Percentiles rank a stretch among this genome's conserved stretches.
Evolutionary conservation across 768 basidiomycete genomes (phyloP).

Genomic region (Serpula lacrymans): DNA sequence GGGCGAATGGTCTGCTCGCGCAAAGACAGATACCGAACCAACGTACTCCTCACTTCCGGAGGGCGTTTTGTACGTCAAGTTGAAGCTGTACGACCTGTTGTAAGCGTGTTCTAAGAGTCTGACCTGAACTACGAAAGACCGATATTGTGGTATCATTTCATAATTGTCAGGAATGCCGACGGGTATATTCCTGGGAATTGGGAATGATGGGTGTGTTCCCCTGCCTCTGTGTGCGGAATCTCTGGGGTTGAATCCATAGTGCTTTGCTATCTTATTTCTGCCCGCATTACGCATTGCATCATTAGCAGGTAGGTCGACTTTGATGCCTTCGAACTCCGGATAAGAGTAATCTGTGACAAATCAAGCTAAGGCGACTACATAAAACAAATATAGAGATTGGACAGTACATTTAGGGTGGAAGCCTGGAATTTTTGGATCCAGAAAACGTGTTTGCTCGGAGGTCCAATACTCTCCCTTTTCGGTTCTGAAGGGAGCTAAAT

Average conservation of each 20-base stretch:
- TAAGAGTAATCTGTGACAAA: slow-evolving; percentile 23
- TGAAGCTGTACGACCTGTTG: slow-evolving; percentile 20
- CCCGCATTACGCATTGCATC: slow-evolving; percentile 15
- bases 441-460: slow-evolving; percentile 20
- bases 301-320: slow-evolving; percentile 18
- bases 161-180: slow-evolving; percentile 13
- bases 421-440: slow-evolving; percentile 11
- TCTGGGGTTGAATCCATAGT: slow-evolving; percentile 22
- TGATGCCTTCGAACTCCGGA: slow-evolving; percentile 20
- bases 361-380: background rate
- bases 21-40: slow-evolving; percentile 20
- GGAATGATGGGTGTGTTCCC: slow-evolving; percentile 17
- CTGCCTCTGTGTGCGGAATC: too few species aligned
- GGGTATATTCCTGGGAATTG: slow-evolving; percentile 10
- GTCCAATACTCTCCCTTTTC: slow-evolving; percentile 22
- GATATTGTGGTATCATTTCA: slow-evolving; percentile 17
- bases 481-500: slow-evolving; percentile 22
- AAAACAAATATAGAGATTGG: background rate
- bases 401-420: slow-evolving; percentile 20
- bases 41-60: slow-evolving; percentile 10
- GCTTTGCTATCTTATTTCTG: slow-evolving; percentile 18
- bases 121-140: slow-evolving; percentile 22
- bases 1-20: slow-evolving; percentile 18
- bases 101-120: slow-evolving; percentile 21
- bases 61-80: slow-evolving; percentile 17